Percentiles rank a stretch among this genome's conserved stretches.
Evolutionary conservation across 352 stramenopile genomes (phyloP).

Genomic region (Globisporangium uncinulatum): DNA sequence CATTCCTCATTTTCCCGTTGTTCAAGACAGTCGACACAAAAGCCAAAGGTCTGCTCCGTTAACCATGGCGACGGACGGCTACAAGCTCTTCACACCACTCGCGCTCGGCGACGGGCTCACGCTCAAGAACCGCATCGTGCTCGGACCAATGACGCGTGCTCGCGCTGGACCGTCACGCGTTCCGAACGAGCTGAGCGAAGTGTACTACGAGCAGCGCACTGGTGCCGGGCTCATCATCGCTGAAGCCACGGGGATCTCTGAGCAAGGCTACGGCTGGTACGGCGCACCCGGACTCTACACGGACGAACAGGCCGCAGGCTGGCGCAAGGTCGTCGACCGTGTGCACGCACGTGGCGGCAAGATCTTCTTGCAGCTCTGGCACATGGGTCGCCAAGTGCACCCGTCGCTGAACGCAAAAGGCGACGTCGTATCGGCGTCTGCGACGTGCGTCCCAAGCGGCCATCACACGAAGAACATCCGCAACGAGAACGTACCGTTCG

Average conservation of each 20-base stretch:
- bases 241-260: constrained; percentile 11
- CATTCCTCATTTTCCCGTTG: no score
- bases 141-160: constrained; percentile 1
- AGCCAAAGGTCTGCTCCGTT: no score
- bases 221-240: constrained; percentile 9
- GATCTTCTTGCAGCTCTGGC: constrained; percentile 66
- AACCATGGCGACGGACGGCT: not conserved
- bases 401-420: constrained; percentile 15
- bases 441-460: constrained; percentile 14
- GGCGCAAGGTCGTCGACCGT: constrained; percentile 27
- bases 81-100: constrained; percentile 11
- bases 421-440: constrained; percentile 18
- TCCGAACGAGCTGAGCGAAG: constrained; percentile 2
- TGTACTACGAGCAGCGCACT: constrained; percentile 8
- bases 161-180: not conserved
- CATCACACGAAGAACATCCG: not conserved
- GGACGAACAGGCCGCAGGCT: constrained; percentile 19
- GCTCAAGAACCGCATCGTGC: constrained; percentile 8
- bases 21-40: no score
- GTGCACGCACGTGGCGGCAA: constrained; percentile 43
- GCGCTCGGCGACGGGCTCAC: constrained; percentile 3
- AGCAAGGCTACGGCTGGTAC: constrained; percentile 4
- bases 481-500: not conserved
- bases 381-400: constrained; percentile 44
- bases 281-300: constrained; percentile 5